Conservation (phyloP, 176 grass and related monocot genomes). For the Triticum monococcum region DNA sequence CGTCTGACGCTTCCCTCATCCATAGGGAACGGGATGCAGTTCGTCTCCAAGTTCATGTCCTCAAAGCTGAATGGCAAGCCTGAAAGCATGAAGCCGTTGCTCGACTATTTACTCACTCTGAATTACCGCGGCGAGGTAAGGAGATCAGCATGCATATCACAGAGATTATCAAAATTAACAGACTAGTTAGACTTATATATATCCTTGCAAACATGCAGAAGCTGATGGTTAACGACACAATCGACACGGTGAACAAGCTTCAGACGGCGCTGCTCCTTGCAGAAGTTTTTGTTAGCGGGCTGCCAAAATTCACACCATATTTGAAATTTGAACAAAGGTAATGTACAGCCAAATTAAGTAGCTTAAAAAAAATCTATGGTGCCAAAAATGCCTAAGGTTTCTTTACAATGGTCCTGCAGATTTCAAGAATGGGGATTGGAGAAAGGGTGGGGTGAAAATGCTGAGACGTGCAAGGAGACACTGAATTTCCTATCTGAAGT, state of each 20-base stretch:
- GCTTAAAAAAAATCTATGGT: too few relatives aligned
- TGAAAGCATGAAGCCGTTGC: conserved; percentile 72
- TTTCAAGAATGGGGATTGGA: conserved; percentile 97
- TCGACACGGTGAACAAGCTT: conserved; percentile 87
- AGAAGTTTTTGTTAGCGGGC: conserved; percentile 63
- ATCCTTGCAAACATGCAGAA: conserved; percentile 57
- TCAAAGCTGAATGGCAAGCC: conserved; percentile 54
- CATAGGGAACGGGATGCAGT: conserved; percentile 81
- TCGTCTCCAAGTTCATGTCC: conserved; percentile 74
- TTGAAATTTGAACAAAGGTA: conserved; percentile 90
- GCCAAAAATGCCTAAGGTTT: neutral
- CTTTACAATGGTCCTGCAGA: conserved; percentile 27
- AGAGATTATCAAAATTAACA: neutral
- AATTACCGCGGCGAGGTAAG: conserved; percentile 78
- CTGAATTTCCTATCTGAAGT: conserved; percentile 87
- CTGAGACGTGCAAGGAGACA: conserved; percentile 82
- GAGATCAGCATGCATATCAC: neutral
- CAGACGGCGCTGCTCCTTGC: conserved; percentile 86
- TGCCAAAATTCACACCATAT: conserved; percentile 70
- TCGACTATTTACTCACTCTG: conserved; percentile 77
- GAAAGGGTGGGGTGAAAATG: conserved; percentile 92
- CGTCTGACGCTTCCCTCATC: conserved; percentile 75
- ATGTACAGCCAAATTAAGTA: neutral
- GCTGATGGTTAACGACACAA: conserved; percentile 75
- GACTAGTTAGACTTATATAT: neutral